Base-by-base conservation (phyloP, 768 basidiomycete genomes). In the Boletus pseudo-olivaceus region DNA sequence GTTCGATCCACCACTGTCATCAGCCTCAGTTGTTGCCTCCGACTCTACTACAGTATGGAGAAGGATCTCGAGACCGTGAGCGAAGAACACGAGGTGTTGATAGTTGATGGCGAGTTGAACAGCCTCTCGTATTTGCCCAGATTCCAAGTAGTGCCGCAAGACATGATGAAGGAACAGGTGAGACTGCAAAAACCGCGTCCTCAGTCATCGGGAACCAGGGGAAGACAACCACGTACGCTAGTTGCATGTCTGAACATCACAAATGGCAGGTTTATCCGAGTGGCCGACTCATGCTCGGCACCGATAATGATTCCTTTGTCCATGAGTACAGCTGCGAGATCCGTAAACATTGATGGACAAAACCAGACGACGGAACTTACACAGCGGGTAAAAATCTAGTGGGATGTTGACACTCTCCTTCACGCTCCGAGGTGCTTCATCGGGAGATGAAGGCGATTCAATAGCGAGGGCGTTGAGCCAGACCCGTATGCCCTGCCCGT, bases 271-370 rank as follows among this genome's bases (percentile, higher is more conserved):
- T 86, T 89, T 26, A 78, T 73, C 49, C 90, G 80, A 15, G 86
- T 78, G 3, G 84, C 86, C 3, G 83, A 82, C 69, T 99, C 96
- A 53, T 94, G 84, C 60, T 98, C 95, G 27, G 89, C 91, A 8
- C 96, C 96, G 61, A 98, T 94, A 59, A 99, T 93, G 60, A 99
- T 97, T 1, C 95, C 96, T 67, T 98, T 99, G 70, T 98, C 95
- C 94, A 98, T 98, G 26, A 99, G 80, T 7, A 94, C 93, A 53
- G 96, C 96, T 98, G 62, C 33, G 43, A 46, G 29, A 38, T 23
- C 6, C 40, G 41, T 63, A 20, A 61, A 47, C 30, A 35, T 35
- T 34, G 40, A 23, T 17, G 20, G 15, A 44, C 12, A 19, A 38
- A n/a, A 30, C 17, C 14, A 53, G 56, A 37, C n/a, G 26, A 40